These are phyloP conservation scores for Omphalea diandra DNA, from an alignment of 441 rosid genomes.

Conservation along the genomic window DNA sequence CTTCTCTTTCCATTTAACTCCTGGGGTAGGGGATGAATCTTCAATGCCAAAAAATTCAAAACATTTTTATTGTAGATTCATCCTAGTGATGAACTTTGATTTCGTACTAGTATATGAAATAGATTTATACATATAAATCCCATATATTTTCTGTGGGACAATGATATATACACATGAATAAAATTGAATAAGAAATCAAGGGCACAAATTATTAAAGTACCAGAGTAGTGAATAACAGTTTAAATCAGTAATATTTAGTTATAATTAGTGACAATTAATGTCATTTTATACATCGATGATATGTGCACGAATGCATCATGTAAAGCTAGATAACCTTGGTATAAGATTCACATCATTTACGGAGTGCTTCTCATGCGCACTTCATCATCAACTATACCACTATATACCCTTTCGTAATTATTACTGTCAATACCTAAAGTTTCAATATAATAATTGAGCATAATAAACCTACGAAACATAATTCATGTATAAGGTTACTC, in stretches of 20 bases:
- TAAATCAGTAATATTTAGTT: slow-evolving; percentile 2
- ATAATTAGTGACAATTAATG: slow-evolving; percentile 13
- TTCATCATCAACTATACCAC: slow-evolving; percentile 30
- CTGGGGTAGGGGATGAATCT: too few relatives aligned
- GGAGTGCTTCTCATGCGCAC: slow-evolving; percentile 40
- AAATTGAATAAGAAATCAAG: not conserved
- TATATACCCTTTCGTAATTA: slow-evolving; percentile 24
- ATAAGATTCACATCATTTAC: slow-evolving; percentile 27
- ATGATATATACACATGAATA: not conserved
- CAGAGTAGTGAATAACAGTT: slow-evolving; percentile 1
- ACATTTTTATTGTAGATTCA: too few relatives aligned
- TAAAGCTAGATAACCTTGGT: slow-evolving; percentile 2
- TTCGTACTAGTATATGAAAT: too few relatives aligned
- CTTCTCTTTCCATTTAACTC: too few relatives aligned
- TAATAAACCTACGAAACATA: slow-evolving; percentile 19
- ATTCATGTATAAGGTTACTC: slow-evolving; percentile 5
- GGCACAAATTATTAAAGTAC: not conserved
- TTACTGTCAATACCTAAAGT: slow-evolving; percentile 18
- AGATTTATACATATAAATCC: not conserved
- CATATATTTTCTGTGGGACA: not conserved
- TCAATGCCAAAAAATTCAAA: too few relatives aligned
- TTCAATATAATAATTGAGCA: slow-evolving; percentile 20
- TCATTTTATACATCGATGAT: slow-evolving; percentile 13
- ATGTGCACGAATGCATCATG: slow-evolving; percentile 21
- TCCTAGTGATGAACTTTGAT: too few relatives aligned